These are phyloP conservation scores for Samsoniella hepiali DNA, from an alignment of 2,329 filamentous ascomycete genomes.

Conservation along the genomic window DNA sequence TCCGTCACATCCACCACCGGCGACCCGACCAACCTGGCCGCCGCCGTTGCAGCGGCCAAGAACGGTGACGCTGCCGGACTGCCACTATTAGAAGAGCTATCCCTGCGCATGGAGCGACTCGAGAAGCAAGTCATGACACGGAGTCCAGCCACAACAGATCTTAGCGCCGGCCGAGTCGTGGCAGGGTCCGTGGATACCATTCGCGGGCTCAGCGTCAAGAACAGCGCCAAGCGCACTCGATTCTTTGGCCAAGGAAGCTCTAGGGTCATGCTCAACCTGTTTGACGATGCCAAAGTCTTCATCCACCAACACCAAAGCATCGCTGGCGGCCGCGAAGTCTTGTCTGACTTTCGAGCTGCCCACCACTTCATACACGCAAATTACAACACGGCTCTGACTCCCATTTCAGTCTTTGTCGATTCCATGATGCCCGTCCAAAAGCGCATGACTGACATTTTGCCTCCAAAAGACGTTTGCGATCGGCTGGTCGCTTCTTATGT, in stretches of 20 bases:
- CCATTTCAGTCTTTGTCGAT: slow-evolving; percentile 55
- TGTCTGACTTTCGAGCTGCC: slow-evolving; percentile 45
- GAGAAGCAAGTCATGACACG: slow-evolving; percentile 47
- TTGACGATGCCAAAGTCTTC: slow-evolving; percentile 52
- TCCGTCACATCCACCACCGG: slow-evolving; percentile 13
- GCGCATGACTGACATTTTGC: slow-evolving; percentile 56
- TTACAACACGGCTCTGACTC: slow-evolving; percentile 44
- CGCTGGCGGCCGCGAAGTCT: slow-evolving; percentile 41
- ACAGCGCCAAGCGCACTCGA: slow-evolving; percentile 44
- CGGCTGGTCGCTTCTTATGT: slow-evolving; percentile 49
- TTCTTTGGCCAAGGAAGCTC: slow-evolving; percentile 53
- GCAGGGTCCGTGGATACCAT: slow-evolving; percentile 44
- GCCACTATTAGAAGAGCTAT: slow-evolving; percentile 46
- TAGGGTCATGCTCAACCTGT: slow-evolving; percentile 53
- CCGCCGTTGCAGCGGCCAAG: slow-evolving; percentile 25
- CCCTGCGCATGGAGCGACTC: slow-evolving; percentile 50
- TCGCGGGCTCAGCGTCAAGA: slow-evolving; percentile 48
- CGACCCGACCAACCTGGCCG: slow-evolving; percentile 9
- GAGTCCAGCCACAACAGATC: slow-evolving; percentile 38
- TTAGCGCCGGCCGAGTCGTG: slow-evolving; percentile 31
- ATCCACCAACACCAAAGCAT: slow-evolving; percentile 41
- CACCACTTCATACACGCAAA: slow-evolving; percentile 48
- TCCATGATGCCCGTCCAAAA: slow-evolving; percentile 57
- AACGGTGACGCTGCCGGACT: slow-evolving; percentile 33
- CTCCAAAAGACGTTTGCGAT: slow-evolving; percentile 49